Evolutionary conservation across 2,329 filamentous ascomycete species (phyloP).

Genomic region (Endothia cerciana): DNA sequence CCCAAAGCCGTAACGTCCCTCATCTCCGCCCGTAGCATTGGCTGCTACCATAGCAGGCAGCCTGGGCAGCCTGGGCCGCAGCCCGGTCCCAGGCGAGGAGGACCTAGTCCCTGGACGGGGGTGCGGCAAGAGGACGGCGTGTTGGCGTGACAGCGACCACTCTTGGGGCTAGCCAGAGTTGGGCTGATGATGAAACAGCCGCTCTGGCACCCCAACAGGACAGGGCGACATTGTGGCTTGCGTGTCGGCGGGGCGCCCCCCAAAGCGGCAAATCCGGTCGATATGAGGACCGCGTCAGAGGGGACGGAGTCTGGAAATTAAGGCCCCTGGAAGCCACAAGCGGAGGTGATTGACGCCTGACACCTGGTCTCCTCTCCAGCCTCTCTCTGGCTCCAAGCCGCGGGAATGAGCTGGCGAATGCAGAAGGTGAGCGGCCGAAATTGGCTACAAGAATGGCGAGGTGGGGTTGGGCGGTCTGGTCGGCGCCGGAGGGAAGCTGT

Average conservation of each 20-base stretch:
- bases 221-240: conserved; percentile 17
- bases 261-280: conserved; percentile 10
- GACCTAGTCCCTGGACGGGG: not conserved
- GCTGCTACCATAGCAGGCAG: not conserved
- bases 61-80: conserved; percentile 1
- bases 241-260: conserved; percentile 4
- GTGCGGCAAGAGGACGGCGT: conserved; percentile 9
- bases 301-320: conserved; percentile 9
- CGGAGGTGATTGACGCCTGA: not conserved
- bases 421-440: not conserved
- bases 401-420: not conserved
- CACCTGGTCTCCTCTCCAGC: not conserved
- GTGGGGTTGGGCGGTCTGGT: not conserved
- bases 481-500: not conserved
- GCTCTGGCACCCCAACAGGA: conserved; percentile 18
- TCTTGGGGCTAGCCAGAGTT: conserved; percentile 16
- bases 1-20: not conserved
- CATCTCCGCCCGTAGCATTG: conserved; percentile 7
- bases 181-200: conserved; percentile 27
- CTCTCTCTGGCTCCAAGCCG: not conserved
- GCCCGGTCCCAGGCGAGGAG: conserved; percentile 4
- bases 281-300: conserved; percentile 9
- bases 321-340: conserved; percentile 7
- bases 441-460: not conserved
- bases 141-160: conserved; percentile 1